Evolutionary conservation across 139 green algal genomes (phyloP), one percentile per base, ranked within the genome.

Genomic region (Klebsormidium nitens): DNA sequence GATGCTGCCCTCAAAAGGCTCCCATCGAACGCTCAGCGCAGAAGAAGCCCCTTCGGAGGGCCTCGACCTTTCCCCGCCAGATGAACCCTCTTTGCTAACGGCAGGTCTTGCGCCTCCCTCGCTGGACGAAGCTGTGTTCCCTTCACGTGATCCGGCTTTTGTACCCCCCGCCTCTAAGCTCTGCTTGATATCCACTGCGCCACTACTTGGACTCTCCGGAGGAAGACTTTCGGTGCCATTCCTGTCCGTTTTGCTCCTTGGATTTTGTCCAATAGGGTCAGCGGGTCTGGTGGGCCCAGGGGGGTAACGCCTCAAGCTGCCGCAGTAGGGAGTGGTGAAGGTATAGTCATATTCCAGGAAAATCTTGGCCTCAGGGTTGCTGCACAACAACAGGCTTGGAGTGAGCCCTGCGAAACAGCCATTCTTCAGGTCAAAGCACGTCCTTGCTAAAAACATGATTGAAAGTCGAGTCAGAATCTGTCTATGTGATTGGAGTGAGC

Each of bases 281-380:
- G 11, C 8, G 55, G 8, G 35, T 36, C 55, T 5, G 32, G 19
- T 8, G 11, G 61, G 29, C 4, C 2, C 14, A 52, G 26, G 50
- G 35, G 14, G 4, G 2, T 35, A 2, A 8, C 67, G 44, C 34
- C 28, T 35, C 35, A n/a, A 29, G 5, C 36, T n/a, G 56, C 76
- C 76, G n/a, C 34, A 36, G 55, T 83, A 83, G 36, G 73, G 62
- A 0, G 76, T 82, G 6, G 76, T 82, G 68, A 78, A 83, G 39
- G 76, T 83, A 69, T 83, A 83, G 63, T 83, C 76, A 36, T 82
- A 82, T 8, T 80, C 76, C 42, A 81, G 36, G 17, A 74, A 39
- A 8, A 61, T 69, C 8, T 77, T n/a, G n/a, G n/a, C n/a, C n/a
- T n/a, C n/a, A n/a, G n/a, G n/a, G n/a, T n/a, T n/a, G n/a, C n/a